Evolutionary conservation across 2,329 filamentous ascomycete genomes (phyloP).

Genomic region (Diplodia corticola): DNA sequence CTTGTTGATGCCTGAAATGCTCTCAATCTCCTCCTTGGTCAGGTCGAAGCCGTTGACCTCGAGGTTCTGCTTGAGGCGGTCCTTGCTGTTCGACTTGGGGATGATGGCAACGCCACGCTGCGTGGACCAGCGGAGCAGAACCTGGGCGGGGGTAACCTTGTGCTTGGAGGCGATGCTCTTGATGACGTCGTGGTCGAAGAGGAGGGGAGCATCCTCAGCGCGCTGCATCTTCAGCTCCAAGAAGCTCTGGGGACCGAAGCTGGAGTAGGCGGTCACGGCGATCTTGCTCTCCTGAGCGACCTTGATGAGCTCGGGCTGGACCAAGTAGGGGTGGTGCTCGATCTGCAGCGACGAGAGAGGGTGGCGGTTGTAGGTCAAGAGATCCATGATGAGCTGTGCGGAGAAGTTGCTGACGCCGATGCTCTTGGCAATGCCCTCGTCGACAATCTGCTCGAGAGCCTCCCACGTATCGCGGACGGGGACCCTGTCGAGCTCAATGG

Average conservation of each 20-base stretch:
- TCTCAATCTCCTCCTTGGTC: conserved; percentile 32
- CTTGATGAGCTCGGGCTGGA: conserved; percentile 69
- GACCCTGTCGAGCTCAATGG: conserved; percentile 64
- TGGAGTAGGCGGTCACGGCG: conserved; percentile 78
- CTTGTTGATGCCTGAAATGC: conserved; percentile 40
- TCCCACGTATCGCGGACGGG: conserved; percentile 79
- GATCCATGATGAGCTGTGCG: conserved; percentile 72
- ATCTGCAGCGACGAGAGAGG: conserved; percentile 78
- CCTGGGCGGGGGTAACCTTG: conserved; percentile 72
- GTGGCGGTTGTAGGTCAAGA: conserved; percentile 75
- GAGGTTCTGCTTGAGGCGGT: conserved; percentile 37
- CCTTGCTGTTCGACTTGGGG: conserved; percentile 59
- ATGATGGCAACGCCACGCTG: conserved; percentile 78
- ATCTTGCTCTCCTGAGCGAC: conserved; percentile 71
- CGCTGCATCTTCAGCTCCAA: conserved; percentile 68
- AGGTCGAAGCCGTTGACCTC: conserved; percentile 37
- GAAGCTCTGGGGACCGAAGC: conserved; percentile 78
- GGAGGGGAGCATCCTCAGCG: conserved; percentile 63
- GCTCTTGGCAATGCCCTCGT: conserved; percentile 65
- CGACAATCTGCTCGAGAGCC: conserved; percentile 75
- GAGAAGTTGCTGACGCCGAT: conserved; percentile 87
- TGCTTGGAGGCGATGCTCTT: conserved; percentile 67
- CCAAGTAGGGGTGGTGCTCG: conserved; percentile 87
- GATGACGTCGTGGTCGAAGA: conserved; percentile 70
- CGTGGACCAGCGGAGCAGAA: conserved; percentile 84